A percentile compares a stretch with the other conserved stretches of the same genome.
These are phyloP conservation scores for Saccharomycopsis microspora DNA, from an alignment of 805 yeast species.

Conservation along the genomic window DNA sequence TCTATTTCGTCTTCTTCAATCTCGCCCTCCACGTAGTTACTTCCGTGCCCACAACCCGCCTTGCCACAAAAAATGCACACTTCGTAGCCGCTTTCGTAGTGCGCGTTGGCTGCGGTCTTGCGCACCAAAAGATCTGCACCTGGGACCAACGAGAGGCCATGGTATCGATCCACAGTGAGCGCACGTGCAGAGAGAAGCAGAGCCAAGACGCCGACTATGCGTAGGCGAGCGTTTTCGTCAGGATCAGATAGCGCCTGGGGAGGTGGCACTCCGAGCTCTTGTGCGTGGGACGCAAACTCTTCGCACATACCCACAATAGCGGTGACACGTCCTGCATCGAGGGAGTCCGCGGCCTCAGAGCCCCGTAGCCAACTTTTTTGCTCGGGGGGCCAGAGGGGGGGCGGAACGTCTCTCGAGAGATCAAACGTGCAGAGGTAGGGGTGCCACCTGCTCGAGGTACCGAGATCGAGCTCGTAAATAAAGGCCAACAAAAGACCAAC, in stretches of 20 bases:
- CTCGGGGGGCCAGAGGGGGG: conserved; percentile 50
- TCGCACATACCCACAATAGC: not conserved
- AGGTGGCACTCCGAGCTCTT: conserved; percentile 9
- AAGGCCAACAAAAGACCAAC: conserved; percentile 46
- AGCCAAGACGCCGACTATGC: not conserved
- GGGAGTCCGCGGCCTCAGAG: not conserved
- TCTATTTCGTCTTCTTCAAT: not conserved
- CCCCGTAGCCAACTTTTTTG: conserved; percentile 26
- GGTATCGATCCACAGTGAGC: conserved; percentile 58
- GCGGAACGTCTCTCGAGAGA: conserved; percentile 29
- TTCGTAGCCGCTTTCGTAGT: conserved; percentile 20
- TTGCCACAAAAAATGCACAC: conserved; percentile 45
- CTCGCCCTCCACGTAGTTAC: conserved; percentile 1
- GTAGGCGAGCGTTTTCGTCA: not conserved
- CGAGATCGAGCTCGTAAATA: conserved; percentile 52
- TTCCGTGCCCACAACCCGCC: conserved; percentile 28
- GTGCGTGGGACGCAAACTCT: conserved; percentile 24
- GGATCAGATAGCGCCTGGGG: not conserved
- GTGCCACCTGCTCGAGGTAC: conserved; percentile 71
- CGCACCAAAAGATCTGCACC: conserved; percentile 88
- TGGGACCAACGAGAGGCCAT: conserved; percentile 71
- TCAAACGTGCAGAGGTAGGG: conserved; percentile 28
- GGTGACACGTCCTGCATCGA: not conserved
- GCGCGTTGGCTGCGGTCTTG: conserved; percentile 17
- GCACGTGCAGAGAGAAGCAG: conserved; percentile 33